Percentiles rank a stretch among this genome's conserved stretches.
Conservation (phyloP, 495 filamentous ascomycete genomes). For the Cercophora sp. region DNA sequence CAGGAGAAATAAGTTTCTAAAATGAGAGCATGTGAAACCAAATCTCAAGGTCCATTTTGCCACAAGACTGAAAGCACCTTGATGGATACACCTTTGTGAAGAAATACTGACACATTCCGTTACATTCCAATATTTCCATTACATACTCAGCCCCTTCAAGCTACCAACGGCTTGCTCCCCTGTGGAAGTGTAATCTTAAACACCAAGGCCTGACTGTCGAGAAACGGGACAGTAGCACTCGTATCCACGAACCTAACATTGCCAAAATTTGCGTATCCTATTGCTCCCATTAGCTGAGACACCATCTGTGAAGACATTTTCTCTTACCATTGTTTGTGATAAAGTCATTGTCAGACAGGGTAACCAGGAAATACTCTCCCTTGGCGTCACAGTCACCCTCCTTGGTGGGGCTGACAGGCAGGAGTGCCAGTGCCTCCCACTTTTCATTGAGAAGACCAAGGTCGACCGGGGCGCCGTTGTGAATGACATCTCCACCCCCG, state of each 20-base stretch:
- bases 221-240: constrained; percentile 56
- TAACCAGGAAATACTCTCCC: constrained; percentile 67
- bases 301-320: not conserved
- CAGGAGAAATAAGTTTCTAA: too few relatives aligned
- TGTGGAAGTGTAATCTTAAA: constrained; percentile 63
- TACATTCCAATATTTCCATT: too few relatives aligned
- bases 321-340: constrained; percentile 68
- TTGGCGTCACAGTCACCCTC: constrained; percentile 46
- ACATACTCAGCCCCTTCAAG: too few relatives aligned
- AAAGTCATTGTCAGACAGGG: constrained; percentile 74
- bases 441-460: constrained; percentile 64
- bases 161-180: constrained; percentile 19
- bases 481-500: constrained; percentile 42
- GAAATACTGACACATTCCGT: too few relatives aligned
- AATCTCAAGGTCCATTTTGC: too few relatives aligned
- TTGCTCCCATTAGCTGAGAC: too few relatives aligned
- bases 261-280: constrained; percentile 62
- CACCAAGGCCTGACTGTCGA: constrained; percentile 69
- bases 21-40: too few relatives aligned
- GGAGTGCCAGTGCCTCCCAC: constrained; percentile 69
- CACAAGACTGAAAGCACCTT: too few relatives aligned
- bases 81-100: too few relatives aligned
- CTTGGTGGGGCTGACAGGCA: constrained; percentile 53
- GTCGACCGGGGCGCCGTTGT: constrained; percentile 62
- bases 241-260: constrained; percentile 56